Evolutionary conservation across 345 rosid genomes (phyloP), one percentile per base, ranked within the genome.

Genomic region (Ceriops tagal): DNA sequence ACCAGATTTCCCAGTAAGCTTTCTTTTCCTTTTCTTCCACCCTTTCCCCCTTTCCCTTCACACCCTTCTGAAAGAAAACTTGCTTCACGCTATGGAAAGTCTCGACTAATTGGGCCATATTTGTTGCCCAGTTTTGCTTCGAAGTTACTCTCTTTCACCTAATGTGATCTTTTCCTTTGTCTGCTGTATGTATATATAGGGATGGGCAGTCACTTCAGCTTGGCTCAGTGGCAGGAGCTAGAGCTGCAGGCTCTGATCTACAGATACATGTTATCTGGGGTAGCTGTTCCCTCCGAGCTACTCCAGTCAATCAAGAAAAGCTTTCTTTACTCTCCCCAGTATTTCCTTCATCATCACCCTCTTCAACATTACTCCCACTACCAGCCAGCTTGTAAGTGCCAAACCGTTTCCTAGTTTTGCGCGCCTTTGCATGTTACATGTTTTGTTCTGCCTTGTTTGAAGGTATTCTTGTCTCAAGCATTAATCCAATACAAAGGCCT

Each of bases 161-260:
- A 43, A 43, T 43, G 1, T 39, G 3, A 39, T 9, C 24, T 20
- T 37, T 0, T 28, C 3, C 22, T 24, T 8, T 67, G 3, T 13
- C 19, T 34, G 2, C 32, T 32, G 26, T 58, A 34, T 28, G 10
- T 24, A 13, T 71, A 66, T 77, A 49, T 69, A 93, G 98, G 82
- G 79, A 84, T 87, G 89, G 34, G 70, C 49, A 84, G 92, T 62
- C 84, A 71, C 77, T 95, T 95, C 62, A 92, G 97, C 83, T 83
- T 78, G 87, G 75, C 81, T 59, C 99, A 92, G 74, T 82, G 93
- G 96, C 98, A 95, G 75, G 98, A 95, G 72, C 90, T 95, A 34
- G 96, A 95, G 81, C 83, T 92, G 37, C 99, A 95, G 77, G 98
- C 97, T 64, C 76, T 90, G 90, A 95, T 95, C 77, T 95, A 87